Conservation (phyloP, 345 rosid genomes). For the Murraya paniculata region DNA sequence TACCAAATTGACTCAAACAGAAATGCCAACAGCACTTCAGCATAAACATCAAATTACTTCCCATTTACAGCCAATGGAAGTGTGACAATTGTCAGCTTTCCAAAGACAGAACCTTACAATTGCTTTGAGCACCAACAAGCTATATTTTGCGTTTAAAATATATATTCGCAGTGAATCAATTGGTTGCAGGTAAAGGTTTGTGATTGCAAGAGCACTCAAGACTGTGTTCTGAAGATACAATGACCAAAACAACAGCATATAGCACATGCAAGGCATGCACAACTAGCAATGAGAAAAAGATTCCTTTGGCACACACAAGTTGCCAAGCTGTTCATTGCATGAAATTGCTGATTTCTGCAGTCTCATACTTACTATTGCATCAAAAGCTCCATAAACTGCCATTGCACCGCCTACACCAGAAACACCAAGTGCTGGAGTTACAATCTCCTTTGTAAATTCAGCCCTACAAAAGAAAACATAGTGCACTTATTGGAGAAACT, state of each 20-base stretch:
- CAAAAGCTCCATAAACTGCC: conserved; percentile 92
- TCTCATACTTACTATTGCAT: conserved; percentile 69
- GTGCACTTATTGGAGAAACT: neutral
- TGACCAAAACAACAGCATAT: neutral
- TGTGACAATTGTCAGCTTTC: neutral
- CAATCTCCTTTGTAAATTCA: conserved; percentile 82
- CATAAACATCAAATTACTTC: conserved; percentile 2
- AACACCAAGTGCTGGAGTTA: conserved; percentile 75
- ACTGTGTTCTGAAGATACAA: neutral
- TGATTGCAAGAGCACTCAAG: neutral
- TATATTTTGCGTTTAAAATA: neutral
- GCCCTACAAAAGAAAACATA: conserved; percentile 50
- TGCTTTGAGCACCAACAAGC: neutral
- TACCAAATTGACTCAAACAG: neutral
- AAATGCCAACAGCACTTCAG: neutral
- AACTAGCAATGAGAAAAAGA: neutral
- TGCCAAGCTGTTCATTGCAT: neutral
- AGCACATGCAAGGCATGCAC: neutral
- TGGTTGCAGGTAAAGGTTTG: neutral
- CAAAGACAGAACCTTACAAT: neutral
- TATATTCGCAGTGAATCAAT: neutral
- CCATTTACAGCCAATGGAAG: neutral
- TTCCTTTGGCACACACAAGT: neutral
- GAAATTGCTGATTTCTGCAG: neutral
- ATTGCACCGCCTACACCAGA: conserved; percentile 88